A percentile compares a stretch with the other conserved stretches of the same genome.
Evolutionary conservation across 73 alveolate species (phyloP).

Genomic region (Breviolum minutum): DNA sequence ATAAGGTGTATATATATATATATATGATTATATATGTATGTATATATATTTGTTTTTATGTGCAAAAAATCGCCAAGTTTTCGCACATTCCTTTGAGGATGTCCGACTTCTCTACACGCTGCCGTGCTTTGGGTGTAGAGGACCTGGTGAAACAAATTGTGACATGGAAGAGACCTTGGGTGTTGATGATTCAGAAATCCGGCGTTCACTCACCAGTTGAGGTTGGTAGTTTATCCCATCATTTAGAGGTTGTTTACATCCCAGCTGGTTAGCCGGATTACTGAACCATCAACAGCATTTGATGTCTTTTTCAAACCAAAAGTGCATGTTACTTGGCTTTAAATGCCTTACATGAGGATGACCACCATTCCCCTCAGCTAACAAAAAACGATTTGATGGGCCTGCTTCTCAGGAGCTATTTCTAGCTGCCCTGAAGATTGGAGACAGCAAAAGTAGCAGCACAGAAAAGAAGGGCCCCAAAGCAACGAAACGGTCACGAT

Average conservation of each 20-base stretch:
- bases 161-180: too few relatives aligned
- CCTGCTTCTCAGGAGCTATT: background rate
- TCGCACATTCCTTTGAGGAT: background rate
- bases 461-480: too few relatives aligned
- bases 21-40: too few relatives aligned
- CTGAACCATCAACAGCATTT: too few relatives aligned
- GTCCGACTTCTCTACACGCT: constrained; percentile 36
- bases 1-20: too few relatives aligned
- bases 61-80: background rate
- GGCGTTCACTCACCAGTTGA: background rate
- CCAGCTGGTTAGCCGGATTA: background rate
- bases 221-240: background rate
- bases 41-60: too few relatives aligned
- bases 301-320: too few relatives aligned
- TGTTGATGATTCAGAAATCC: background rate
- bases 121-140: constrained; percentile 46
- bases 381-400: background rate
- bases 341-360: too few relatives aligned
- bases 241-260: background rate
- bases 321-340: too few relatives aligned
- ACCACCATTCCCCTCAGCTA: background rate
- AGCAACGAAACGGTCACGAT: too few relatives aligned
- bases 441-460: background rate
- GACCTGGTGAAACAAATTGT: background rate
- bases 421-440: constrained; percentile 28